Conservation (phyloP, 108 stramenopile species). For the Fistulifera pelliculosa region DNA sequence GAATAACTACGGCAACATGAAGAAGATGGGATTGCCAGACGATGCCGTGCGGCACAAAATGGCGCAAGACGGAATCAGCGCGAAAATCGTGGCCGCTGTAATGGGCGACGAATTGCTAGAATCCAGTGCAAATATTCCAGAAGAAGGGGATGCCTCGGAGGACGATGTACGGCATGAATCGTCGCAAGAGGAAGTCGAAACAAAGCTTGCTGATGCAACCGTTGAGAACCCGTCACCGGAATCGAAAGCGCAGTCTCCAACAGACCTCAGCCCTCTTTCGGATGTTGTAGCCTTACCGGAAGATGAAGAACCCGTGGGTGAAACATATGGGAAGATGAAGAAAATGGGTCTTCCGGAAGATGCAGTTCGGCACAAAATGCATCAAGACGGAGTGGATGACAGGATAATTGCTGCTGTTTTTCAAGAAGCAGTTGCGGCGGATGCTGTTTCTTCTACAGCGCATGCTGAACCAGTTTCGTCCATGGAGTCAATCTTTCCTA, state of each 20-base stretch:
- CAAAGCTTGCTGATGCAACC: background rate
- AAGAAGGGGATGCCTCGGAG: background rate
- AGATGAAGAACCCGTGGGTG: constrained; percentile 41
- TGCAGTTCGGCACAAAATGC: constrained; percentile 67
- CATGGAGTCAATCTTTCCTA: background rate
- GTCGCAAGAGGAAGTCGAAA: background rate
- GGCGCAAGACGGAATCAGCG: constrained; percentile 56
- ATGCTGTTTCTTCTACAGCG: background rate
- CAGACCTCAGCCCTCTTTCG: background rate
- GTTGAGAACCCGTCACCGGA: background rate
- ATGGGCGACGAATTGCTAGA: constrained; percentile 5
- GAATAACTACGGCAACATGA: constrained; percentile 48
- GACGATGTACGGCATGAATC: background rate
- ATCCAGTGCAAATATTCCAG: background rate
- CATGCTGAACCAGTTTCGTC: background rate
- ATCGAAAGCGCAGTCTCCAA: too few species aligned
- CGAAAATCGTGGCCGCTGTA: constrained; percentile 43
- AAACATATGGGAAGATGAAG: constrained; percentile 63
- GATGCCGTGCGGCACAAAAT: constrained; percentile 67
- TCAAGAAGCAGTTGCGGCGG: background rate
- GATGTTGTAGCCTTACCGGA: constrained; percentile 3
- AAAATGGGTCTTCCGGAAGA: constrained; percentile 59
- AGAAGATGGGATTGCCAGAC: constrained; percentile 51
- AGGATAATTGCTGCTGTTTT: constrained; percentile 64
- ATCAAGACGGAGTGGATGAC: constrained; percentile 49